Evolutionary conservation across 495 filamentous ascomycete species (phyloP).

Genomic region (Baudoinia panamericana): DNA sequence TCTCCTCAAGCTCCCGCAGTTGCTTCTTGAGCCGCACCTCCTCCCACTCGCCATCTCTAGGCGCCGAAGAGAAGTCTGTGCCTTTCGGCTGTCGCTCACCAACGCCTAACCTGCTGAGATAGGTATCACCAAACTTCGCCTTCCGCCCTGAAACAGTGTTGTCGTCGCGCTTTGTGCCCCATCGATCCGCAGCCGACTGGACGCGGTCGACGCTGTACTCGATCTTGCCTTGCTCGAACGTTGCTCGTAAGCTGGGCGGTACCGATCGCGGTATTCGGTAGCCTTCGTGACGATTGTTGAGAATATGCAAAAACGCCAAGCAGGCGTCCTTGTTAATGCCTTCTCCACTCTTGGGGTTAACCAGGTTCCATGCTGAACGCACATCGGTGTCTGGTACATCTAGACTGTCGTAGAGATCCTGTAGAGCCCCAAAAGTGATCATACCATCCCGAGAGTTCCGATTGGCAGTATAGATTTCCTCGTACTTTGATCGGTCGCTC

Average conservation of each 20-base stretch:
- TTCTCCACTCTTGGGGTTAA: slow-evolving; percentile 68
- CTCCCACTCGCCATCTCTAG: slow-evolving; percentile 69
- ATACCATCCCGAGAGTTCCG: slow-evolving; percentile 65
- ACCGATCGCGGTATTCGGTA: slow-evolving; percentile 89
- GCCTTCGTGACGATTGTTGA: slow-evolving; percentile 88
- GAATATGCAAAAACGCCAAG: slow-evolving; percentile 88
- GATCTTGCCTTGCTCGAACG: slow-evolving; percentile 86
- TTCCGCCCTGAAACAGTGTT: slow-evolving; percentile 73
- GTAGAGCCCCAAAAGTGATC: slow-evolving; percentile 66
- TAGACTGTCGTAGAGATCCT: slow-evolving; percentile 75
- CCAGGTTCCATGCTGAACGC: slow-evolving; percentile 87
- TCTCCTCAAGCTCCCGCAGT: slow-evolving; percentile 70
- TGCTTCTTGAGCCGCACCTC: slow-evolving; percentile 90
- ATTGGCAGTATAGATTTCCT: slow-evolving; percentile 87
- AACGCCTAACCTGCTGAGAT: slow-evolving; percentile 76
- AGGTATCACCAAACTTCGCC: slow-evolving; percentile 92
- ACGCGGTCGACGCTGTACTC: slow-evolving; percentile 81
- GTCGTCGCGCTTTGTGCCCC: slow-evolving; percentile 55
- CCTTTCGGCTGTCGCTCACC: slow-evolving; percentile 65
- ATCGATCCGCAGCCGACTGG: slow-evolving; percentile 40
- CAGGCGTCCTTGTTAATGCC: slow-evolving; percentile 88
- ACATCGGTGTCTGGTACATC: slow-evolving; percentile 95
- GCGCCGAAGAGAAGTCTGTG: slow-evolving; percentile 66
- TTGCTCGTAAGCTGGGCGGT: slow-evolving; percentile 74
- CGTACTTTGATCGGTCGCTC: slow-evolving; percentile 77